Conservation (phyloP, 352 stramenopile genomes). For the Pythium dissotocum region DNA sequence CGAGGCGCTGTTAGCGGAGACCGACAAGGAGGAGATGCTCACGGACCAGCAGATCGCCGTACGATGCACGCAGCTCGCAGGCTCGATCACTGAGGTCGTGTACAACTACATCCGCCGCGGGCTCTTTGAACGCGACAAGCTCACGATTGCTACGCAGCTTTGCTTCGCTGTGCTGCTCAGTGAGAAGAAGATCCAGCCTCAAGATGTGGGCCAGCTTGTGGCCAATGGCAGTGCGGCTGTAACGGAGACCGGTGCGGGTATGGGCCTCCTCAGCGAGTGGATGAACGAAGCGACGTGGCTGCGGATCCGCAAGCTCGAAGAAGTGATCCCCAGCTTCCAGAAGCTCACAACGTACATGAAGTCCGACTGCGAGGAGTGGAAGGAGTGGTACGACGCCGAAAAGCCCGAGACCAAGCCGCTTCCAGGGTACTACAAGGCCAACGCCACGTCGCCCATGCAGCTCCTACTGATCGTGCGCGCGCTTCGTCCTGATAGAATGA, state of each 20-base stretch:
- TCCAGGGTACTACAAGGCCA: conserved; percentile 82
- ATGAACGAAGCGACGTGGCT: conserved; percentile 88
- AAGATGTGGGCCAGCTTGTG: conserved; percentile 83
- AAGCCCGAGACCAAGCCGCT: conserved; percentile 88
- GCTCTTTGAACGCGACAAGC: conserved; percentile 93
- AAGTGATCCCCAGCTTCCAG: conserved; percentile 81
- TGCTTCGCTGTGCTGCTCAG: conserved; percentile 91
- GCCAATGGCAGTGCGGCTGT: conserved; percentile 33
- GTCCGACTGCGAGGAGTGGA: conserved; percentile 95
- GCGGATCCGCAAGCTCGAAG: conserved; percentile 90
- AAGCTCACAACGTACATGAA: conserved; percentile 95
- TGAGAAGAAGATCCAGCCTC: conserved; percentile 56
- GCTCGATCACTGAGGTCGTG: conserved; percentile 81
- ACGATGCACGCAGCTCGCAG: conserved; percentile 57
- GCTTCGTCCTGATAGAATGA: conserved; percentile 82
- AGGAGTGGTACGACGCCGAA: conserved; percentile 92
- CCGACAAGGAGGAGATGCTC: conserved; percentile 64
- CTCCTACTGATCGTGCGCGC: conserved; percentile 81
- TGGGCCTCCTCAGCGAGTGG: conserved; percentile 94
- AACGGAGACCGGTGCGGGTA: conserved; percentile 49
- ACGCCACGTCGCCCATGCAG: conserved; percentile 44
- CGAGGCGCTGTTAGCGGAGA: conserved; percentile 59
- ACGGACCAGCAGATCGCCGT: conserved; percentile 50
- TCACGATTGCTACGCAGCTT: conserved; percentile 91
- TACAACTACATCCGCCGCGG: conserved; percentile 96